phyloP scores from a whole-genome alignment of 495 filamentous ascomycete genomes.

The Hyaloscypha finlandica region DNA sequence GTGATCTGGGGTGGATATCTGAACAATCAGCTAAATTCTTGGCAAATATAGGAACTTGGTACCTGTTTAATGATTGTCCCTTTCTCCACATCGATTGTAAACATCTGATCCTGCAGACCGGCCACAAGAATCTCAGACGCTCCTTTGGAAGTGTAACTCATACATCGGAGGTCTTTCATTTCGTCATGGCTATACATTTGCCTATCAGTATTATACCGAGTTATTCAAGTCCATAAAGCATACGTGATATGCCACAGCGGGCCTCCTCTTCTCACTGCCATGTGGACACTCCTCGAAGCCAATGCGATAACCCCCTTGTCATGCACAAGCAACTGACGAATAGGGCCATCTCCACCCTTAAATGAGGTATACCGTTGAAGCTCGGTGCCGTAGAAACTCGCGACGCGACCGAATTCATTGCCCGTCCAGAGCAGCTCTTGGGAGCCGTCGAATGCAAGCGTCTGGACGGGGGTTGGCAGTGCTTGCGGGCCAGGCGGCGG shows the following conservation, averaged over 20 bases:
- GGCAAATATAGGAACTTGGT: conserved; percentile 19
- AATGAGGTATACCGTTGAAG: conserved; percentile 74
- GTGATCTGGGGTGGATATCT: conserved; percentile 69
- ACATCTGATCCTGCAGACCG: conserved; percentile 84
- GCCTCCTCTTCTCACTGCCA: conserved; percentile 76
- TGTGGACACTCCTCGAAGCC: conserved; percentile 77
- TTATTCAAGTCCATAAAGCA: not conserved
- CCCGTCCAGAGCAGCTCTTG: conserved; percentile 92
- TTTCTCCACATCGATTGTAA: conserved; percentile 85
- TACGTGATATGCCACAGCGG: conserved; percentile 77
- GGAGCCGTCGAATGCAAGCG: conserved; percentile 81
- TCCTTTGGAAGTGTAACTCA: conserved; percentile 88
- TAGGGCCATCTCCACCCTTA: conserved; percentile 64
- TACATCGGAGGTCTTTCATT: conserved; percentile 84
- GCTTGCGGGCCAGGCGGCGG: conserved; percentile 65
- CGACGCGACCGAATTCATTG: conserved; percentile 79
- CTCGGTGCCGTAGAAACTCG: conserved; percentile 81
- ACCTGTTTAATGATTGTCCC: conserved; percentile 75
- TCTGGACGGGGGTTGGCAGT: conserved; percentile 64
- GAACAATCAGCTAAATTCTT: conserved; percentile 21
- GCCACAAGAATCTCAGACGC: conserved; percentile 82
- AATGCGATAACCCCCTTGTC: conserved; percentile 84
- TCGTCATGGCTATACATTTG: conserved; percentile 51
- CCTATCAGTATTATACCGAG: conserved; percentile 10
- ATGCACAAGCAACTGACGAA: conserved; percentile 82